Evolutionary conservation across 805 yeast genomes (phyloP), one percentile per base, ranked within the genome.

Genomic region (Kluyveromyces aestuarii): DNA sequence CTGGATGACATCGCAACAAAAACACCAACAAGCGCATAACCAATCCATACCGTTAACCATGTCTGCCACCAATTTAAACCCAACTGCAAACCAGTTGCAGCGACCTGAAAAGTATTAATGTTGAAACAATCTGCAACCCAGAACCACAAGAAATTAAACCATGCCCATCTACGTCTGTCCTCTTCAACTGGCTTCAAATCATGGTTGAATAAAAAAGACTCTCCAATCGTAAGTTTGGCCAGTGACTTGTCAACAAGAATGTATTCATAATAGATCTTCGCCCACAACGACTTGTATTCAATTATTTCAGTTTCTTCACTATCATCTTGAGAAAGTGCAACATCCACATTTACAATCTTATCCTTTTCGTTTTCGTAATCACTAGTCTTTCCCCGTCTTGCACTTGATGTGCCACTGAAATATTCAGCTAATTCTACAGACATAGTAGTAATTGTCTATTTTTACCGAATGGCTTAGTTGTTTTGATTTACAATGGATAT

Each of bases 71-170:
- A 87, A 16, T 82, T 77, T 67, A 88, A 69, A 10, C 93, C 93
- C 19, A 81, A 79, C 47, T 74, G 72, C 49, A 84, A 82, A 58
- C 95, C 95, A 0, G 95, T 84, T 8, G 91, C 81, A 2, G 95
- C 96, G 57, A 88, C 87, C 71, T 85, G 89, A 88, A 91, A 87
- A 6, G 96, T 87, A 64, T 86, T 87, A 61, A 88, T 80, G 67
- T 88, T 88, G 70, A 88, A 86, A 33, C 95, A 81, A 63, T 88
- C 96, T 0, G 96, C 88, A 50, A 88, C 66, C 96, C 96, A 88
- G 58, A 86, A 84, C 54, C 77, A 80, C 13, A 84, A 81, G 62
- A 70, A 88, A 64, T 87, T 86, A 65, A 72, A 81, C 95, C 95
- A 86, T 27, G 77, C 69, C 96, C 96, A 88, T n/a, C 77, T 75